Percentiles rank a stretch among this genome's conserved stretches.
phyloP scores from a whole-genome alignment of 1,284 basidiomycete genomes.

The Microbotryum intermedium region DNA sequence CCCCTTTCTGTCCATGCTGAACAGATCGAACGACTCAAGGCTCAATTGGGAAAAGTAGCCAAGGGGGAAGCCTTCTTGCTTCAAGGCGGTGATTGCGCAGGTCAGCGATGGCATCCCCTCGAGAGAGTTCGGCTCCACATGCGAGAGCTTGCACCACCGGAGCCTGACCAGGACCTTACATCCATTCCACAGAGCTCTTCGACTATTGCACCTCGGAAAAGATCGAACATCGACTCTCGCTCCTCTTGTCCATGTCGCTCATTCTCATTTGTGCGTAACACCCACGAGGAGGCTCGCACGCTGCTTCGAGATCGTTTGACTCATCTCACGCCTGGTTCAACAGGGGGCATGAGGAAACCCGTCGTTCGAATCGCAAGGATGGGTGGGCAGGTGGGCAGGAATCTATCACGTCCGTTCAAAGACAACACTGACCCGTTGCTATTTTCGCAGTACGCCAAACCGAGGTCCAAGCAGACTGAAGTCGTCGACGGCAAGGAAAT shows the following conservation, averaged over 20 bases:
- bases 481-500: conserved; percentile 43
- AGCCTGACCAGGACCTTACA: no score
- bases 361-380: conserved; percentile 86
- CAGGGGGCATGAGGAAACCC: conserved; percentile 44
- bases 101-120: background rate
- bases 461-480: conserved; percentile 78
- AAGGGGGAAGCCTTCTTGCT: conserved; percentile 85
- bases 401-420: conserved; percentile 32
- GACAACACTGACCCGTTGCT: conserved; percentile 19
- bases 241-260: conserved; percentile 89
- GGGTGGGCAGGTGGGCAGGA: conserved; percentile 50
- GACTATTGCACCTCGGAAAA: conserved; percentile 58
- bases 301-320: background rate
- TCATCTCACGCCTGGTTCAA: background rate
- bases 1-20: background rate
- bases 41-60: conserved; percentile 71
- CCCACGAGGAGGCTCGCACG: conserved; percentile 77
- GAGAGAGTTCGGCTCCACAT: background rate
- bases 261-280: conserved; percentile 45
- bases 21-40: conserved; percentile 76
- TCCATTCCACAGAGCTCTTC: conserved; percentile 41
- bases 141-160: background rate
- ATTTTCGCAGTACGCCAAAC: conserved; percentile 77
- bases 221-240: conserved; percentile 85
- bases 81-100: conserved; percentile 95